These are phyloP conservation scores for Scheffersomyces insectosa DNA, from an alignment of 1,139 yeast species.

Conservation along the genomic window DNA sequence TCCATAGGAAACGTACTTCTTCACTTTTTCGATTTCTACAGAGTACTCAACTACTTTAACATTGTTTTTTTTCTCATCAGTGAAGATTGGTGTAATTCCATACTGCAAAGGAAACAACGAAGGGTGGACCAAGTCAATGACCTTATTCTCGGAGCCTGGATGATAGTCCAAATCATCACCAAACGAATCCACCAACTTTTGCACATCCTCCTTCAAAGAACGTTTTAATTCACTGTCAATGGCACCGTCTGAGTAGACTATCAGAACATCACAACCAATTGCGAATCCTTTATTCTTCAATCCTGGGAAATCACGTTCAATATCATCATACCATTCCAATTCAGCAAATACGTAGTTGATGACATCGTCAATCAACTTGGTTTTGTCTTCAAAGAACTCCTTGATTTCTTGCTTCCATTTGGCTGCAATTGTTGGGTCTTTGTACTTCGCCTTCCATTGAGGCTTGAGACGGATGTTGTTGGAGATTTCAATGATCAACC, in stretches of 20 bases:
- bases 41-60: constrained; percentile 11
- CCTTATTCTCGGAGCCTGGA: constrained; percentile 36
- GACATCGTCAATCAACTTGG: constrained; percentile 17
- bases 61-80: constrained; percentile 3
- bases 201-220: constrained; percentile 11
- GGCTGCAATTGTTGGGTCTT: constrained; percentile 21
- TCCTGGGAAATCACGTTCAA: constrained; percentile 11
- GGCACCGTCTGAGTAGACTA: constrained; percentile 16
- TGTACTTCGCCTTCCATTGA: constrained; percentile 33
- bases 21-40: constrained; percentile 14
- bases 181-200: constrained; percentile 14
- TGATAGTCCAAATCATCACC: constrained; percentile 32
- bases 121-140: constrained; percentile 45
- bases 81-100: constrained; percentile 28
- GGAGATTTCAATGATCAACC: constrained; percentile 10
- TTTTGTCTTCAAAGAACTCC: constrained; percentile 14
- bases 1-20: constrained; percentile 20
- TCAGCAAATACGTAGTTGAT: constrained; percentile 27
- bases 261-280: constrained; percentile 20
- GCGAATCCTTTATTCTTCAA: constrained; percentile 10
- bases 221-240: constrained; percentile 10
- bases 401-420: constrained; percentile 35
- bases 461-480: constrained; percentile 20
- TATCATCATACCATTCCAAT: constrained; percentile 27
- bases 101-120: constrained; percentile 41